These are phyloP conservation scores for Xylaria flabelliformis DNA, from an alignment of 495 filamentous ascomycete species.

Conservation along the genomic window DNA sequence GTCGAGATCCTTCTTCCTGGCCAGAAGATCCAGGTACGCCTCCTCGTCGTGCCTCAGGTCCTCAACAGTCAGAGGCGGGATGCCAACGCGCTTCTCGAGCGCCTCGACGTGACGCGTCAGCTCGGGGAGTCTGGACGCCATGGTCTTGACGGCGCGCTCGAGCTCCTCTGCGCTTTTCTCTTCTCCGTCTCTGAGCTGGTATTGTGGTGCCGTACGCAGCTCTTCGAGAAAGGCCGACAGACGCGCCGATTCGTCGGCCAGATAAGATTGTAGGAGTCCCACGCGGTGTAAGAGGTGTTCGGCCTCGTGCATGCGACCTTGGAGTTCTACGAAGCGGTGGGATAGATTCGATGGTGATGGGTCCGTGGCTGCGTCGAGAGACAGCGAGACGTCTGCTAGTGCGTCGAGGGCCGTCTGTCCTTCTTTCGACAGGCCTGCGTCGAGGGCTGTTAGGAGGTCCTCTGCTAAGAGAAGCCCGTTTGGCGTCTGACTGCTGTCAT, in stretches of 20 bases:
- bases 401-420: constrained; percentile 50
- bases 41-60: constrained; percentile 60
- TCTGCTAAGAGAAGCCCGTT: constrained; percentile 29
- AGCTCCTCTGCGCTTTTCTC: constrained; percentile 51
- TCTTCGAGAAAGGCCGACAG: constrained; percentile 41
- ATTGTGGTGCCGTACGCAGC: constrained; percentile 49
- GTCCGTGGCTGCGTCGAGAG: constrained; percentile 42
- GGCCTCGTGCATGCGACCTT: constrained; percentile 45
- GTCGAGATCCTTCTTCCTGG: constrained; percentile 63
- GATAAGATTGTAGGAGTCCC: constrained; percentile 47
- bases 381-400: constrained; percentile 47
- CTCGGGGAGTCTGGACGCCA: constrained; percentile 63
- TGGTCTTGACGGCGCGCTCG: constrained; percentile 64
- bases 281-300: constrained; percentile 52
- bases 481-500: constrained; percentile 29
- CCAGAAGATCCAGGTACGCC: constrained; percentile 56
- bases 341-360: constrained; percentile 36
- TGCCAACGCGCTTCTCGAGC: constrained; percentile 37
- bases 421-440: constrained; percentile 51
- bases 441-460: constrained; percentile 43
- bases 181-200: constrained; percentile 55
- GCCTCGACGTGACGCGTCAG: constrained; percentile 51
- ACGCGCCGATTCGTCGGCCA: constrained; percentile 42
- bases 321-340: constrained; percentile 45
- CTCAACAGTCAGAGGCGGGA: constrained; percentile 46